Conservation (phyloP, 805 yeast genomes). For the Brettanomyces nanus region DNA sequence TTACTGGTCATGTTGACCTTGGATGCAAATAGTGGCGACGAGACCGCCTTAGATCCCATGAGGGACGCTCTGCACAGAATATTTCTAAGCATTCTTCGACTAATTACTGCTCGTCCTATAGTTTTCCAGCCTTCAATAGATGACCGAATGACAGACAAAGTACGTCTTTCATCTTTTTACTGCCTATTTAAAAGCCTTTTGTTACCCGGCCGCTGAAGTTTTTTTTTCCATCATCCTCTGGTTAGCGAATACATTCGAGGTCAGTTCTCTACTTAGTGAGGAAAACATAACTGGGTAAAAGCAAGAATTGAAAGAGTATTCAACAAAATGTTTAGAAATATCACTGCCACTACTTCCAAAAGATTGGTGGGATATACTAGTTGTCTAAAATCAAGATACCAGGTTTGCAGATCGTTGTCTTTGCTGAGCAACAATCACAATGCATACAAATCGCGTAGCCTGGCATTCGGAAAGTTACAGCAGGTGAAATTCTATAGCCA, state of each 20-base stretch:
- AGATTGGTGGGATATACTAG: neutral
- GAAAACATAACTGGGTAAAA: neutral
- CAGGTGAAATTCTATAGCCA: slow-evolving; percentile 38
- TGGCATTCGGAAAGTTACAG: neutral
- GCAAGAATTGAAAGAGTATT: neutral
- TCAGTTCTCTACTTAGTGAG: too few species aligned
- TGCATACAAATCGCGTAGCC: neutral
- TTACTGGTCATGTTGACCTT: slow-evolving; percentile 7
- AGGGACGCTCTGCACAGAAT: slow-evolving; percentile 4
- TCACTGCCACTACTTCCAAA: neutral
- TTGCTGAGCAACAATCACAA: neutral
- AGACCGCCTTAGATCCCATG: slow-evolving; percentile 3
- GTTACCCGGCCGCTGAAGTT: too few species aligned
- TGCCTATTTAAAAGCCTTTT: too few species aligned
- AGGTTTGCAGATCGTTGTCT: neutral
- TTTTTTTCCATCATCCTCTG: too few species aligned
- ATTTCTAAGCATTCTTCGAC: slow-evolving; percentile 16
- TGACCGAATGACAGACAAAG: too few species aligned
- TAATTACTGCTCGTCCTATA: too few species aligned
- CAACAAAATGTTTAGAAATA: neutral
- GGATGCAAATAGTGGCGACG: slow-evolving; percentile 12
- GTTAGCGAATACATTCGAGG: too few species aligned
- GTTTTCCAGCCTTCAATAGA: too few species aligned
- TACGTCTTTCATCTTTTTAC: too few species aligned
- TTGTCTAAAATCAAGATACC: neutral